A percentile compares a stretch with the other conserved stretches of the same genome.
Evolutionary conservation across 116 monocot genomes (phyloP).

Genomic region (Iris pallida): DNA sequence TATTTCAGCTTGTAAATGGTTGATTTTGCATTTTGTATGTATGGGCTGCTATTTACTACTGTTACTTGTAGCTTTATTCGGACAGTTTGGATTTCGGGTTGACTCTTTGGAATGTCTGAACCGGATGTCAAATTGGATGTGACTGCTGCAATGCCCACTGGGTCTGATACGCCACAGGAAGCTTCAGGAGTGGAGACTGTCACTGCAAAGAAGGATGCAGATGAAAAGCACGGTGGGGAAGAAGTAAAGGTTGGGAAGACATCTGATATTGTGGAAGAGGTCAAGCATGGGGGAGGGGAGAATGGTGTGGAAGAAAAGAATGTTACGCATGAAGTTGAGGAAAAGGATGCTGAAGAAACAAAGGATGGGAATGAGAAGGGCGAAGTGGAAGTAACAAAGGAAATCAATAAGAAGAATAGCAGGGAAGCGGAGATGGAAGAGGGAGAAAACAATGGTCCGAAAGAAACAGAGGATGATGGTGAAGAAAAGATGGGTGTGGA

Average conservation of each 20-base stretch:
- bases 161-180: slow-evolving; percentile 6
- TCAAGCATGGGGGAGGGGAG: slow-evolving; percentile 4
- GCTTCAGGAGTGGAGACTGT: not conserved
- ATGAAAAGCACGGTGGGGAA: slow-evolving; percentile 5
- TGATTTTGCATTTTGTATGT: no score
- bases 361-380: not conserved
- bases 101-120: slow-evolving; percentile 1
- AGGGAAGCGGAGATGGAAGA: not conserved
- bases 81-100: no score
- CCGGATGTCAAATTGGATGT: not conserved
- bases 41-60: no score
- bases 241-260: slow-evolving; percentile 10
- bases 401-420: not conserved
- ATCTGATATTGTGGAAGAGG: slow-evolving; percentile 4
- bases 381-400: not conserved
- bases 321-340: not conserved
- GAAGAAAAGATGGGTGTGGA: not conserved
- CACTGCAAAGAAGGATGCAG: not conserved
- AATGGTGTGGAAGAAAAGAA: not conserved
- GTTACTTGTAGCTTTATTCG: no score
- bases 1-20: no score
- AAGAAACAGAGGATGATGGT: not conserved
- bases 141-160: not conserved
- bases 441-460: slow-evolving; percentile 5
- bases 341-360: slow-evolving; percentile 15